Base-by-base conservation (phyloP, 2,329 filamentous ascomycete genomes). In the Lasiodiplodia sp. region DNA sequence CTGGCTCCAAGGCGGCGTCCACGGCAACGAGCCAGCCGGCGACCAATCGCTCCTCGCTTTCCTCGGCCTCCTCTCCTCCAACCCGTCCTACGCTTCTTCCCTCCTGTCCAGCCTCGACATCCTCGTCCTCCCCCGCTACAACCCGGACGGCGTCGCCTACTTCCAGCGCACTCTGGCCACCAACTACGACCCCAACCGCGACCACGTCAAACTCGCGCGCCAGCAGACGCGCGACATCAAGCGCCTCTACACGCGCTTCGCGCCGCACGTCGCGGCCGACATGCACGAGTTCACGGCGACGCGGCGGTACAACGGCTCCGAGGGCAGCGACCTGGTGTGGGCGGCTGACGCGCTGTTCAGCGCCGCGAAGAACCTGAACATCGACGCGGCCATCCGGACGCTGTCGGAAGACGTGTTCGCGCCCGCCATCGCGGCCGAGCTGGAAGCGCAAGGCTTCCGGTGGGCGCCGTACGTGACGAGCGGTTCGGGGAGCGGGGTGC, bases 21-120 rank as follows among this genome's bases (percentile, higher is more conserved):
- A 80, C 47, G 78, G 79, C 4, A 78, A 80, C 62, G 79, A 80
- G 68, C 78, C 79, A 7, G 78, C 76, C 10, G 79, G 77, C 10
- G 78, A 80, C 60, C 76, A 80, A 68, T 76, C 78, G 0, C 71
- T 75, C 12, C 71, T 79, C 11, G 78, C 79, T 0, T 69, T 80
- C 1, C 73, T 81, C 0, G 79, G 78, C 8, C 77, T 76, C 25
- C 73, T 81, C 70, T 73, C 77, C 67, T 72, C 73, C 11, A 74
- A 80, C 58, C 73, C 74, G 31, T 69, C 71, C 2, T 79, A 75
- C 77, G 74, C 78, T 4, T 68, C 73, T 6, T 71, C 69, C 3
- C 73, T 80, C 21, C 73, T 81, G 2, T 71, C 75, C 7, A 73
- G 73, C 21, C 70, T 78, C 66, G 78, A 81, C 60, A 76, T 80